Percentiles rank a stretch among this genome's conserved stretches.
phyloP scores from a whole-genome alignment of 2,329 filamentous ascomycete genomes.

The Diaporthe sp. region DNA sequence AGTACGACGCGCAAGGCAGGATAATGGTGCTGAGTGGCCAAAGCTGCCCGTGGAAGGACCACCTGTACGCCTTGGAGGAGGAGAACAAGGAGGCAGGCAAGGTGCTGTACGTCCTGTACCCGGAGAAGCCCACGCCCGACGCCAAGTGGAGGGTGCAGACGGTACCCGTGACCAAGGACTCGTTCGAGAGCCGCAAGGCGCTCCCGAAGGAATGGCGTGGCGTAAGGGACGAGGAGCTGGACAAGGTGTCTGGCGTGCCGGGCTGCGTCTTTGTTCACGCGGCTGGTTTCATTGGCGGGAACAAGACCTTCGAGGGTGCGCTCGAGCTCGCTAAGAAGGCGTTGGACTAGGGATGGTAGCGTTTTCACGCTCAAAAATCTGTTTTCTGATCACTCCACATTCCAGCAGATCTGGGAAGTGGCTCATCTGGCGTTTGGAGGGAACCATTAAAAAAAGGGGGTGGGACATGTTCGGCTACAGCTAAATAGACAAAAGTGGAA shows the following conservation, averaged over 20 bases:
- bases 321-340: slow-evolving; percentile 87
- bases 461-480: slow-evolving; percentile 10
- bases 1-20: slow-evolving; percentile 79
- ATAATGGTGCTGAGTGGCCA: slow-evolving; percentile 83
- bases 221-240: slow-evolving; percentile 86
- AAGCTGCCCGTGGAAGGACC: slow-evolving; percentile 94
- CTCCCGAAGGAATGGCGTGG: slow-evolving; percentile 93
- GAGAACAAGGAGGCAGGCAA: slow-evolving; percentile 62
- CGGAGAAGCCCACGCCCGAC: slow-evolving; percentile 79
- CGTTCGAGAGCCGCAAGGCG: slow-evolving; percentile 91
- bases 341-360: slow-evolving; percentile 53
- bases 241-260: slow-evolving; percentile 73
- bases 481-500: slow-evolving; percentile 4
- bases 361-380: neutral
- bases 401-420: neutral
- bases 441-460: neutral
- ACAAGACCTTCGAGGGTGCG: slow-evolving; percentile 89
- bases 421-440: slow-evolving; percentile 12
- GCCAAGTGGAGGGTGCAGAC: slow-evolving; percentile 94
- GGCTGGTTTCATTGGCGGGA: slow-evolving; percentile 94
- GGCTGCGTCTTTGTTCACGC: slow-evolving; percentile 95
- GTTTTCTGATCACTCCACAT: neutral
- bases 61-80: slow-evolving; percentile 88
- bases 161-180: slow-evolving; percentile 85
- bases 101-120: slow-evolving; percentile 90